Evolutionary conservation across 2,329 filamentous ascomycete species (phyloP), one percentile per base, ranked within the genome.

Genomic region (Aspergillus jensenii): DNA sequence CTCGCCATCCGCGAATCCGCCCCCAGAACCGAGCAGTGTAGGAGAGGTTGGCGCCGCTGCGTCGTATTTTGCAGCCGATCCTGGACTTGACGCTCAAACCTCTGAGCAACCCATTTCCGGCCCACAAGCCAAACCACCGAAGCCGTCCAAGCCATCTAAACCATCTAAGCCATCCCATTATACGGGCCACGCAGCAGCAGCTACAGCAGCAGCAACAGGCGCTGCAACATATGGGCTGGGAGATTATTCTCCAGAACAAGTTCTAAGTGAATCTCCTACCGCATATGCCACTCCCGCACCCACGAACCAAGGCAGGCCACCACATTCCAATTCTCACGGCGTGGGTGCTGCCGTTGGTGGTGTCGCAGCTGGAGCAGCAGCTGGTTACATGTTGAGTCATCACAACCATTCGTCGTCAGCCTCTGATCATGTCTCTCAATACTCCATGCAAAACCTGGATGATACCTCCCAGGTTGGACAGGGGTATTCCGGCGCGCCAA

Each of bases 21-120:
- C 80, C 2, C 75, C 79, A n/a, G 85, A 88, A 66, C 86, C 85
- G 4, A 86, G 84, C 52, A 76, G 75, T 54, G 61, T 78, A 55
- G 79, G 78, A 4, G 71, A 72, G 43, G 60, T 70, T 51, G 73
- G 74, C 17, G 76, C 83, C n/a, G 85, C 85, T 21, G 82, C 84
- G 6, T 81, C 82, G 14, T 87, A 84, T 69, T 87, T 81, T 65
- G 72, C 69, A 41, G 71, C 65, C 40, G 65, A 67, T 14, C 44
- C 61, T 7, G 61, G 48, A 8, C 56, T 67, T 53, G 68, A 64
- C n/a, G 56, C 40, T 3, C 53, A 59, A 58, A 37, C 27, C 31
- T 40, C 61, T 27, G 50, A 44, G 19, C 62, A 55, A n/a, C 53
- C 65, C 55, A 54, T 62, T 19, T 59, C 61, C 19, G 46, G 52